Conservation (phyloP, 2,329 filamentous ascomycete species). For the Knufia fluminis region DNA sequence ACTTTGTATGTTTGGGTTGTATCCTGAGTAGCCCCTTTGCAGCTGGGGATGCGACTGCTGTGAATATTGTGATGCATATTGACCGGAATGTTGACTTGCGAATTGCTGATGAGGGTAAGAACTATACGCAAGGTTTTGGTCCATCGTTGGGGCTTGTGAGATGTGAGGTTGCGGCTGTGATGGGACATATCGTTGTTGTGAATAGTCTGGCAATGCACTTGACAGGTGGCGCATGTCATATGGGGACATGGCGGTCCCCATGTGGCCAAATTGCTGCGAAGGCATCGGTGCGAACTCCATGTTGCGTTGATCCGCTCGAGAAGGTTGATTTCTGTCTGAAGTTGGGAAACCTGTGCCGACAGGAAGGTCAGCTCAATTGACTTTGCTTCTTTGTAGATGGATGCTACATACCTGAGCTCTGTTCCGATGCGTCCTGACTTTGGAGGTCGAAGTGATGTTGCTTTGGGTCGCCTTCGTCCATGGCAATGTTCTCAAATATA, state of each 20-base stretch:
- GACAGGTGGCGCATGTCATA: slow-evolving; percentile 25
- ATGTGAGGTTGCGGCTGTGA: slow-evolving; percentile 1
- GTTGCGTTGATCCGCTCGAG: slow-evolving; percentile 45
- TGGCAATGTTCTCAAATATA: slow-evolving; percentile 25
- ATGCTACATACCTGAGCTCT: slow-evolving; percentile 7
- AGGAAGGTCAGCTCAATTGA: slow-evolving; percentile 19
- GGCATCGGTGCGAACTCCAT: slow-evolving; percentile 18
- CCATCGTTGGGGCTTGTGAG: neutral
- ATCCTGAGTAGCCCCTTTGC: neutral
- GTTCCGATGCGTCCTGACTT: slow-evolving; percentile 1
- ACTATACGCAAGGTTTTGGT: neutral
- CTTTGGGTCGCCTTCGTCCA: slow-evolving; percentile 20
- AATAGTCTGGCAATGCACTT: slow-evolving; percentile 22
- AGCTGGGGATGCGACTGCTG: slow-evolving; percentile 9
- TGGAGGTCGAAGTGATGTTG: slow-evolving; percentile 10
- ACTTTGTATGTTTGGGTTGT: neutral
- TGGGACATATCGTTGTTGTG: slow-evolving; percentile 5
- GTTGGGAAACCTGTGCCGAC: slow-evolving; percentile 56
- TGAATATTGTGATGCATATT: slow-evolving; percentile 21
- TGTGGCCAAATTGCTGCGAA: slow-evolving; percentile 17
- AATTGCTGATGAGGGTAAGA: slow-evolving; percentile 16
- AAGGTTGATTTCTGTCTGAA: slow-evolving; percentile 35
- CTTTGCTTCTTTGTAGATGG: neutral
- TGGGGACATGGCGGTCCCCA: slow-evolving; percentile 7
- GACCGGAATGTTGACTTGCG: slow-evolving; percentile 21